Percentiles rank a stretch among this genome's conserved stretches.
Evolutionary conservation across 108 stramenopile species (phyloP).

Genomic region (Fistulifera solaris): DNA sequence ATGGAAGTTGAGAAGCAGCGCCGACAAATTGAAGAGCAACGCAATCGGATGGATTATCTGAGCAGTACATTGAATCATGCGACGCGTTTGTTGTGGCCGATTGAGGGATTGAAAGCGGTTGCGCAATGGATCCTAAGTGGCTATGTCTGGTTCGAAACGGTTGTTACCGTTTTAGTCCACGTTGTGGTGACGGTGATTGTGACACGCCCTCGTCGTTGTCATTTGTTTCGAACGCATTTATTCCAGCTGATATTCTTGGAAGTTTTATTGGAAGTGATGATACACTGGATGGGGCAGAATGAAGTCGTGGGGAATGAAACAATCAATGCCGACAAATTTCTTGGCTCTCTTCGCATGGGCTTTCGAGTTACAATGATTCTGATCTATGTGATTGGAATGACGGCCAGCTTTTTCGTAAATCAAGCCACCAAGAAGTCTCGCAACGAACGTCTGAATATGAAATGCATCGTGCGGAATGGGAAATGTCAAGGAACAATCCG

Average conservation of each 20-base stretch:
- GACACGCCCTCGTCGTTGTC: constrained; percentile 3
- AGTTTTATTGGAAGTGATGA: background rate
- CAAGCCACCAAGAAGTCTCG: background rate
- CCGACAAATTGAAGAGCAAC: background rate
- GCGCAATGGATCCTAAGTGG: background rate
- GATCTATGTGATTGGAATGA: background rate
- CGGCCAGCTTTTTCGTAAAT: background rate
- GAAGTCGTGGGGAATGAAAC: background rate
- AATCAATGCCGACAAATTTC: background rate
- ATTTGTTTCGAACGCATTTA: background rate
- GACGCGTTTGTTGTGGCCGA: background rate
- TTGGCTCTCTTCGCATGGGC: background rate
- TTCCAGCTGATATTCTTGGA: background rate
- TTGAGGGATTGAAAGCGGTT: background rate
- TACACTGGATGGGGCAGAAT: background rate
- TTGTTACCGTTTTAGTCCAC: background rate
- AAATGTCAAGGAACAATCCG: background rate
- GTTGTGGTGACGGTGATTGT: background rate
- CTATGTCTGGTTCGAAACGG: background rate
- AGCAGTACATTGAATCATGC: background rate
- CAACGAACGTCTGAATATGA: background rate
- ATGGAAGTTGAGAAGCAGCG: background rate
- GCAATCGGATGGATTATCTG: background rate
- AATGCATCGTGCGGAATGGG: background rate
- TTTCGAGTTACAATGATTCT: background rate